Conservation (phyloP, 179 eudicot species). For the Kewa caespitosa region DNA sequence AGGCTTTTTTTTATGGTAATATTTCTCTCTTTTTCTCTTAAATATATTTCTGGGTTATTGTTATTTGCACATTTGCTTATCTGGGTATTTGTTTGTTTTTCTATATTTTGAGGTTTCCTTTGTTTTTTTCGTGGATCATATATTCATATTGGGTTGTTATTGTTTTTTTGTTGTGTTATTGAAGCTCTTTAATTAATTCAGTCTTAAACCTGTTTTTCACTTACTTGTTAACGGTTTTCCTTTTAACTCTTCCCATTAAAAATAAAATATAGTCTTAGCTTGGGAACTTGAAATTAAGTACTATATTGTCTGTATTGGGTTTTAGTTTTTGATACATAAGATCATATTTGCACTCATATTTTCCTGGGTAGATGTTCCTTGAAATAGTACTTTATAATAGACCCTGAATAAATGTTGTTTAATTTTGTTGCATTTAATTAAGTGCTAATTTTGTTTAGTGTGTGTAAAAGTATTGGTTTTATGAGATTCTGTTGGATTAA, state of each 20-base stretch:
- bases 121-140: neutral
- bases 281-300: neutral
- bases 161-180: neutral
- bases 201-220: neutral
- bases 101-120: neutral
- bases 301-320: neutral
- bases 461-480: neutral
- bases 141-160: slow-evolving; percentile 6
- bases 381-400: neutral
- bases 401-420: neutral
- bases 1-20: slow-evolving; percentile 22
- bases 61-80: neutral
- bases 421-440: neutral
- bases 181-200: neutral
- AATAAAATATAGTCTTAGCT: neutral
- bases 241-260: neutral
- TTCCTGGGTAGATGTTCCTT: neutral
- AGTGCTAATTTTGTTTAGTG: neutral
- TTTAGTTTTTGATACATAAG: neutral
- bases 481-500: neutral
- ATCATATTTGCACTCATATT: no score
- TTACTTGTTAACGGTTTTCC: slow-evolving; percentile 8
- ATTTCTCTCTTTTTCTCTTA: slow-evolving; percentile 11
- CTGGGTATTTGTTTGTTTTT: slow-evolving; percentile 5
- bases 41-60: slow-evolving; percentile 12